phyloP scores from a whole-genome alignment of 345 rosid species.

The Mallotus nudiflorus region DNA sequence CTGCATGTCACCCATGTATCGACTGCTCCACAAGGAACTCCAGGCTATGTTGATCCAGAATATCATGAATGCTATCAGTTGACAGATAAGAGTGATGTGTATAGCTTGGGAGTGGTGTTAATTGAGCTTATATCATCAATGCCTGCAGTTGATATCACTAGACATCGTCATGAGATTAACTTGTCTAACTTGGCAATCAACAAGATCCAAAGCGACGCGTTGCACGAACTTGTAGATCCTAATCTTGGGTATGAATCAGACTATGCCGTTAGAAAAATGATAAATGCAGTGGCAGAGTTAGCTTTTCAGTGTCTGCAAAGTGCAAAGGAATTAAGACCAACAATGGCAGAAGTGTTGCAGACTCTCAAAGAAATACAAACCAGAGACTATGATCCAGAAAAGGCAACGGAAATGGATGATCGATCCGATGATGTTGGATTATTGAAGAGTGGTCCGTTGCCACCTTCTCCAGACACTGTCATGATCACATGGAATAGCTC shows the following conservation, averaged over 20 bases:
- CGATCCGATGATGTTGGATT: slow-evolving; percentile 40
- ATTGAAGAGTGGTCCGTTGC: slow-evolving; percentile 38
- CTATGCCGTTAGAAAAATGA: slow-evolving; percentile 40
- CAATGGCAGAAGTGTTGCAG: slow-evolving; percentile 55
- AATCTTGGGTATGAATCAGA: slow-evolving; percentile 71
- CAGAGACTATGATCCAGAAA: slow-evolving; percentile 18
- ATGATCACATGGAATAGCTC: slow-evolving; percentile 52
- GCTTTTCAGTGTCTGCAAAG: slow-evolving; percentile 80
- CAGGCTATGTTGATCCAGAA: slow-evolving; percentile 93
- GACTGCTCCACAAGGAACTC: slow-evolving; percentile 95
- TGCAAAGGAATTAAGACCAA: slow-evolving; percentile 70
- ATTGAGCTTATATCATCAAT: slow-evolving; percentile 70
- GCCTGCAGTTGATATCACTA: slow-evolving; percentile 86
- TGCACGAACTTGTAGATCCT: slow-evolving; percentile 71
- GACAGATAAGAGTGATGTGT: slow-evolving; percentile 84
- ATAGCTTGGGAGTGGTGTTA: slow-evolving; percentile 69
- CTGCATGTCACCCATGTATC: slow-evolving; percentile 69
- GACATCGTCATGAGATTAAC: slow-evolving; percentile 82
- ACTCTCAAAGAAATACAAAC: slow-evolving; percentile 44
- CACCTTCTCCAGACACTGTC: slow-evolving; percentile 55
- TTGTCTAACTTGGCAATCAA: slow-evolving; percentile 69
- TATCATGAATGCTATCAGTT: slow-evolving; percentile 84
- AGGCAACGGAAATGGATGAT: slow-evolving; percentile 24
- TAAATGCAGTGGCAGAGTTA: slow-evolving; percentile 72
- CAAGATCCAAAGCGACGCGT: slow-evolving; percentile 59